Evolutionary conservation across 1,284 basidiomycete species (phyloP), one percentile per base, ranked within the genome.

Genomic region (Wallemia ichthyophaga): DNA sequence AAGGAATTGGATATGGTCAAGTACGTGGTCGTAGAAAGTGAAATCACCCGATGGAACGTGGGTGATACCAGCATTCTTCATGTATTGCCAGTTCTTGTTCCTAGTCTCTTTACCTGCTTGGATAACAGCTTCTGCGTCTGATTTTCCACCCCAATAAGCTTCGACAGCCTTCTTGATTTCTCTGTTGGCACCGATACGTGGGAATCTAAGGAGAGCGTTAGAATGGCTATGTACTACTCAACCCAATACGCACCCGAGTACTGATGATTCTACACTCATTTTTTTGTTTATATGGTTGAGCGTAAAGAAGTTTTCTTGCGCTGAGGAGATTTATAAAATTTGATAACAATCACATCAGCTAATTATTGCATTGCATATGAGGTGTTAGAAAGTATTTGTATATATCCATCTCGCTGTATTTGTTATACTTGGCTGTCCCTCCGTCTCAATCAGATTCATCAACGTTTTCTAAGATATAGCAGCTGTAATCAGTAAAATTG

Each of bases 131-230:
- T 86, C 85, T 58, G 81, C 85, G 63, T 82, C 78, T 69, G 82
- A 76, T 74, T 96, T 98, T 72, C 83, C 86, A 58, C 78, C 85
- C 94, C 94, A 99, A 78, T 96, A 98, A 64, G 84, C 81, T 74
- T 95, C 91, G 67, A 92, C 84, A 65, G 91, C 89, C 76, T 98
- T 98, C 77, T 99, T 99, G 66, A 94, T 81, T 75, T 96, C 89
- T 76, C 91, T 85, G 75, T 88, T 83, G 62, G 83, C 81, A 74
- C 89, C 89, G 72, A 98, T 94, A 69, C 92, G 85, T 69, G 92
- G 92, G 76, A 91, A 96, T 69, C 94, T 94, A 69, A 96, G 82
- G 67, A 91, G n/a, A 5, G 7, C n/a, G n/a, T 13, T 48, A 48
- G n/a, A 15, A 48, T 5, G 11, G 7, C 13, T 48, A 3, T 48